Conservation (phyloP, 2,329 filamentous ascomycete species). For the Trichoderma afroharzianum region DNA sequence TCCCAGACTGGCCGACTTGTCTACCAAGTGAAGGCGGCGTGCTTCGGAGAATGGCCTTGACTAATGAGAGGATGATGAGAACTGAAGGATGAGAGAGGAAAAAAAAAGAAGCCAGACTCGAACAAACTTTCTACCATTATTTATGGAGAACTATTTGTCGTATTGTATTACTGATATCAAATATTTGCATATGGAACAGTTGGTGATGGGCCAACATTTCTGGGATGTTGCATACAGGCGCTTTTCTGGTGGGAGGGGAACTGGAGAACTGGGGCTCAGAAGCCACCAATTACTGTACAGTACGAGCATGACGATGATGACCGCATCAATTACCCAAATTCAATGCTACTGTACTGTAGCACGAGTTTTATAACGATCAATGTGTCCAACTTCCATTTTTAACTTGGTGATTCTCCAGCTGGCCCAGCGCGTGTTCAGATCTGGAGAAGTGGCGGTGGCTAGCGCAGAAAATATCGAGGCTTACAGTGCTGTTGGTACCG, state of each 20-base stretch:
- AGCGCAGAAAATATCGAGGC: not conserved
- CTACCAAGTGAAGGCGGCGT: not conserved
- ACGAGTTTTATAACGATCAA: not conserved
- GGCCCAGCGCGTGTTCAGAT: not conserved
- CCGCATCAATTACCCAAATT: not conserved
- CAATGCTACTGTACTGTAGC: not conserved
- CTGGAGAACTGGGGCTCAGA: not conserved
- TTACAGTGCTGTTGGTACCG: slow-evolving; percentile 12
- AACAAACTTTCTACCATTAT: not conserved
- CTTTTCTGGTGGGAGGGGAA: not conserved
- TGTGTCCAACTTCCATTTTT: not conserved
- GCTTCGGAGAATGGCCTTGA: not conserved
- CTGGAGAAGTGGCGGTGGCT: not conserved
- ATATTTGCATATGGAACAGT: not conserved
- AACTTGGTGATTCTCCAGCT: not conserved
- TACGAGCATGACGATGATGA: not conserved
- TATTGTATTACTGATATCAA: not conserved
- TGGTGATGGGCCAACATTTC: not conserved
- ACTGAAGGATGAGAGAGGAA: not conserved
- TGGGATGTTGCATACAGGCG: not conserved
- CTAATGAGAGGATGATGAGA: slow-evolving; percentile 1
- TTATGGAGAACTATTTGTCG: not conserved
- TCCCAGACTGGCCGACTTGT: not conserved
- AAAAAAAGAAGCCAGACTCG: not conserved
- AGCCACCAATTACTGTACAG: not conserved